Conservation (phyloP, 2,329 filamentous ascomycete genomes). For the Paramyrothecium sp. region DNA sequence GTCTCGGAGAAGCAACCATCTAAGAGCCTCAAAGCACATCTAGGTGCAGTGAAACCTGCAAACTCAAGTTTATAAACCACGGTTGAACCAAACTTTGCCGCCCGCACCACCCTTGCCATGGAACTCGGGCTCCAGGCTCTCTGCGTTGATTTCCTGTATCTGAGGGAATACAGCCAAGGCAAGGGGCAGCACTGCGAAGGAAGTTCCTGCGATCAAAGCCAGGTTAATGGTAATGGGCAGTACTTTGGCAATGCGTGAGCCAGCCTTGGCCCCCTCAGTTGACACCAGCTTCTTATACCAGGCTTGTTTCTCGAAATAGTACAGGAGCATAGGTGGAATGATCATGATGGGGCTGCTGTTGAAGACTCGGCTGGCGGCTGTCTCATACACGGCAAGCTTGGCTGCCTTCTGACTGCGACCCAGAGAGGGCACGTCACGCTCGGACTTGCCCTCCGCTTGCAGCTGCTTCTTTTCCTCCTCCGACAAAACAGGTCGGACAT, state of each 20-base stretch:
- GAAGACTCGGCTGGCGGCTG: slow-evolving; percentile 84
- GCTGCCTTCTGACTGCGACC: slow-evolving; percentile 89
- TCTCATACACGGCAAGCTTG: slow-evolving; percentile 86
- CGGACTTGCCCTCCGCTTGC: slow-evolving; percentile 56
- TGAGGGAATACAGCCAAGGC: slow-evolving; percentile 92
- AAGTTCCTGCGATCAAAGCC: slow-evolving; percentile 81
- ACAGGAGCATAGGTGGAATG: slow-evolving; percentile 81
- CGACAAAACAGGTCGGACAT: slow-evolving; percentile 81
- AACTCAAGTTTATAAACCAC: slow-evolving; percentile 66
- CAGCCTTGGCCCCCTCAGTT: slow-evolving; percentile 74
- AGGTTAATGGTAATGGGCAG: slow-evolving; percentile 78
- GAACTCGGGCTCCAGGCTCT: slow-evolving; percentile 82
- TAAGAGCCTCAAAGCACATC: too few species aligned
- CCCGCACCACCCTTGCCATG: slow-evolving; percentile 74
- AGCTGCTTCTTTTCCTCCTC: slow-evolving; percentile 64
- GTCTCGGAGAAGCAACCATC: too few species aligned
- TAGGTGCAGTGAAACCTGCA: too few species aligned
- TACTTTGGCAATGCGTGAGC: slow-evolving; percentile 60
- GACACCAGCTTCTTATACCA: slow-evolving; percentile 43
- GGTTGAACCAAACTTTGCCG: slow-evolving; percentile 92
- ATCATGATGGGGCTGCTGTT: slow-evolving; percentile 98
- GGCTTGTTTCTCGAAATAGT: slow-evolving; percentile 67
- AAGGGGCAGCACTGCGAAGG: slow-evolving; percentile 83
- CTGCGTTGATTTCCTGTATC: slow-evolving; percentile 75
- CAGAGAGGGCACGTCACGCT: slow-evolving; percentile 66